Conservation (phyloP, 2,329 filamentous ascomycete genomes). For the Epichloe coenophiala region DNA sequence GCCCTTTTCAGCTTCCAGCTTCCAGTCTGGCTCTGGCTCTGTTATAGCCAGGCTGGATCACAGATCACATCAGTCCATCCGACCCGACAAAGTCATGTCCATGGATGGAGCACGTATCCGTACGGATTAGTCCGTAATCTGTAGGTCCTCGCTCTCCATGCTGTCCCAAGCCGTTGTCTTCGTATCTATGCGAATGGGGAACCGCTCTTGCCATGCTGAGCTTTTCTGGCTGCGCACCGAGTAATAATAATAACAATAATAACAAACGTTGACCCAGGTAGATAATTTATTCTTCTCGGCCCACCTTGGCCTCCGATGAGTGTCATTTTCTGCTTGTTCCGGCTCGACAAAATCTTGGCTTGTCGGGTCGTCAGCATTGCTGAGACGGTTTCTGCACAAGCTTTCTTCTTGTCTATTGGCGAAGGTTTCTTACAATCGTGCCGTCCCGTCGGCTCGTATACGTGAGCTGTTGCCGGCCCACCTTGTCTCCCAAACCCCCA, state of each 20-base stretch:
- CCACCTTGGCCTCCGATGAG: neutral
- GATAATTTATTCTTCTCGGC: neutral
- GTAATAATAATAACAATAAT: neutral
- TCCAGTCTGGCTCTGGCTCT: neutral
- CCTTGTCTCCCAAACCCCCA: neutral
- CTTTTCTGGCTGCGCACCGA: neutral
- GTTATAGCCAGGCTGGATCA: neutral
- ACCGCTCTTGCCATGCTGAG: neutral
- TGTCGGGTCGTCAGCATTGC: neutral
- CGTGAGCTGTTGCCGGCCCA: neutral
- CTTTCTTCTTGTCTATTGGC: neutral
- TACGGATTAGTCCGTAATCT: neutral
- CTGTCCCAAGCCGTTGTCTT: neutral
- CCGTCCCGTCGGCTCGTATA: neutral
- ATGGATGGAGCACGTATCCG: too few species aligned
- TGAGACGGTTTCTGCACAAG: neutral
- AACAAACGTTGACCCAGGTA: neutral
- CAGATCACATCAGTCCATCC: neutral
- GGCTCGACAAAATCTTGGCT: neutral
- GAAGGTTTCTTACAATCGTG: neutral
- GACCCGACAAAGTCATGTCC: neutral
- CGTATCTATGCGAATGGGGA: neutral
- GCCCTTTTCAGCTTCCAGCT: conserved; percentile 1
- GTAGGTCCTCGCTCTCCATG: neutral
- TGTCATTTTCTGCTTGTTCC: neutral